Evolutionary conservation across 352 stramenopile genomes (phyloP).

Genomic region (Hyphochytrium catenoides): DNA sequence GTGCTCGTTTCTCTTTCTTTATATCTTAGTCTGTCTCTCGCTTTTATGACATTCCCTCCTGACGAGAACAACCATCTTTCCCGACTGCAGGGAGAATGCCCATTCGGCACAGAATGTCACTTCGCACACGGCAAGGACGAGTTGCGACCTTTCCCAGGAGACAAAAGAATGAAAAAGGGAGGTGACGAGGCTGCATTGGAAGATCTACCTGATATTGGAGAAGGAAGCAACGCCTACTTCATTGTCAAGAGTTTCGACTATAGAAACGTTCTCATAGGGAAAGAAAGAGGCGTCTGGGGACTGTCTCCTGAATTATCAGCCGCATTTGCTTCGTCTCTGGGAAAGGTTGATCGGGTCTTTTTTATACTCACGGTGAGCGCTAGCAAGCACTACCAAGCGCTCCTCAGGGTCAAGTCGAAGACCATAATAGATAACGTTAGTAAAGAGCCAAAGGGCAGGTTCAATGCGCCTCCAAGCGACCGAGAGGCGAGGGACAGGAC

Average conservation of each 20-base stretch:
- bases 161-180: constrained; percentile 19
- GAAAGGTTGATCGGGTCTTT: constrained; percentile 20
- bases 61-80: no score
- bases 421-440: no score
- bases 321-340: background rate
- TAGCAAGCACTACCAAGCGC: constrained; percentile 49
- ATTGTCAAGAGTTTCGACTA: no score
- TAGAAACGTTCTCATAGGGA: no score
- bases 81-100: constrained; percentile 78
- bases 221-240: no score
- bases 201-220: background rate
- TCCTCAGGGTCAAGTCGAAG: constrained; percentile 28
- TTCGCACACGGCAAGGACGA: constrained; percentile 88
- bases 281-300: background rate
- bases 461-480: no score
- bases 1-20: no score
- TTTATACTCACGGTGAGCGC: constrained; percentile 34
- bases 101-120: constrained; percentile 86
- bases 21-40: no score
- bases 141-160: constrained; percentile 54
- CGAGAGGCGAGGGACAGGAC: no score
- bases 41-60: no score
- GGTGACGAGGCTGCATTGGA: background rate
- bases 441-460: no score
- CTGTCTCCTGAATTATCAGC: no score